These are phyloP conservation scores for Sporothrix protearum DNA, from an alignment of 2,329 filamentous ascomycete species.

Conservation along the genomic window DNA sequence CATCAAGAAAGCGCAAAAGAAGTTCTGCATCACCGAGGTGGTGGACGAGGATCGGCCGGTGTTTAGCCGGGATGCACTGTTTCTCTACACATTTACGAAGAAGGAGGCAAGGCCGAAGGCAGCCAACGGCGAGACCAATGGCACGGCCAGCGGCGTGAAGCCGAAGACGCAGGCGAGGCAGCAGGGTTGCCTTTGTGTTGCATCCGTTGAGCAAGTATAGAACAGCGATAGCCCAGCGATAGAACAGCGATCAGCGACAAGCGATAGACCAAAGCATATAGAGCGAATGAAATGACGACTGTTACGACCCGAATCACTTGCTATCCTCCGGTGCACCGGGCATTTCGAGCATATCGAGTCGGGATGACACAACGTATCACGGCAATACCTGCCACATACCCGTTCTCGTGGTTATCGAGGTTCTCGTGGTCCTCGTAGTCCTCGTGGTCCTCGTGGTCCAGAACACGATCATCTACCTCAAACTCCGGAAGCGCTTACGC, in stretches of 20 bases:
- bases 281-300: conserved; percentile 4
- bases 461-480: background rate
- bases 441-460: background rate
- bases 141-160: background rate
- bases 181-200: background rate
- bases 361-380: background rate
- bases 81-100: conserved; percentile 56
- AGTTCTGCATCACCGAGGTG: conserved; percentile 61
- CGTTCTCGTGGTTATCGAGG: background rate
- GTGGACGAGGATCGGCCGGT: conserved; percentile 57
- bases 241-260: background rate
- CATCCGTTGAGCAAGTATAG: background rate
- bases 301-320: background rate
- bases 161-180: background rate
- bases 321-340: background rate
- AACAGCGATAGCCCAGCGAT: background rate
- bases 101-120: conserved; percentile 31
- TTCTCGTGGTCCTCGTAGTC: background rate
- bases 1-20: conserved; percentile 65
- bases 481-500: background rate
- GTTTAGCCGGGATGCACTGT: conserved; percentile 57
- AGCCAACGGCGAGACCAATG: background rate
- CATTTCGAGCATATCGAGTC: background rate
- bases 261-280: background rate
- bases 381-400: background rate